Base-by-base conservation (phyloP, 1,139 yeast species). In the Schizosaccharomyces versatilis region DNA sequence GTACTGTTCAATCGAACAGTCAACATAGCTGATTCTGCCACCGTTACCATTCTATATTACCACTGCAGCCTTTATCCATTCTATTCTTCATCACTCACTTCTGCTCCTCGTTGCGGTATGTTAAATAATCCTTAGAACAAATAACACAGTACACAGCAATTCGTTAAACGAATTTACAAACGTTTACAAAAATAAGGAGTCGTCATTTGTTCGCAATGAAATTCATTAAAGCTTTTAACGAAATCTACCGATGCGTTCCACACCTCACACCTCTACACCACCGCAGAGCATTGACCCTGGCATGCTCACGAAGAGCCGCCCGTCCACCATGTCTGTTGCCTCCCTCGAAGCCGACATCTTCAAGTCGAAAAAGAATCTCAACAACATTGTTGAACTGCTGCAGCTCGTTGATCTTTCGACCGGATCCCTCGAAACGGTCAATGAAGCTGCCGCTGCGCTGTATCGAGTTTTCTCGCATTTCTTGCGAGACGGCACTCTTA, bases 401-500 rank as follows among this genome's bases (percentile, higher is more conserved):
- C 67, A 67, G 6, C 73, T 71, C 55, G 69, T 72, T 52, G 65
- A 66, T 24, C 14, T 17, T 3, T 2, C 24, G 32, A 59, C 53
- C 38, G 57, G 61, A 1, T 59, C 57, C 41, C 62, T 68, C 51
- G 55, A 48, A 54, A 56, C 54, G 42, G 61, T 54, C 44, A 56
- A 54, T 36, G 56, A 56, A 2, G 63, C 81, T 44, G 70, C 80
- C 0, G 64, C 79, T 17, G 70, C 76, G 1, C 63, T 84, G 36
- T 74, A 70, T 62, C 76, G 76, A 60, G 65, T 77, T 6, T 85
- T 84, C 66, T 77, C 76, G 57, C 70, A 71, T 55, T 66, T 84
- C 51, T 71, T 80, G 56, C 69, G 71, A 49, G 68, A 72, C 9
- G 76, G 76, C 2, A 70, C 72, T 54, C 67, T 84, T 57, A 66